Percentiles rank a stretch among this genome's conserved stretches.
phyloP scores from a whole-genome alignment of 2,329 filamentous ascomycete species.

The Cladophialophora psammophila region DNA sequence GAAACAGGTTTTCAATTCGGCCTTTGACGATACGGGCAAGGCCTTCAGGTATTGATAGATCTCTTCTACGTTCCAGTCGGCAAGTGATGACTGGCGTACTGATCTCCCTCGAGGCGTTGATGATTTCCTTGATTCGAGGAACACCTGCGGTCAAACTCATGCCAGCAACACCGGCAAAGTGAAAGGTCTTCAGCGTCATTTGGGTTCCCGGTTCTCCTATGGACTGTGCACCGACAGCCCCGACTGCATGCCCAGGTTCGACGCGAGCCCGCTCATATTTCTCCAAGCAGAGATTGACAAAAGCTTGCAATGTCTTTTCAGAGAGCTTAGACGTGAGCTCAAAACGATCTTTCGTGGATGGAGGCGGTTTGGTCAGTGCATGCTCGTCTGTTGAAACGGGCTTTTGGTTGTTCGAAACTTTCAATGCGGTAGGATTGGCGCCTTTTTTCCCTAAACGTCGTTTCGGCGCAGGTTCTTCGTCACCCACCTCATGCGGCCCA shows the following conservation, averaged over 20 bases:
- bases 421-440: constrained; percentile 15
- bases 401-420: constrained; percentile 36
- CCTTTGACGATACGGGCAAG: constrained; percentile 86
- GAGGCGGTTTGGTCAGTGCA: constrained; percentile 24
- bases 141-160: constrained; percentile 99
- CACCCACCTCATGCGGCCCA: constrained; percentile 50
- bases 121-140: constrained; percentile 99
- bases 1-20: constrained; percentile 91
- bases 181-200: constrained; percentile 99
- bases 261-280: constrained; percentile 93
- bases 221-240: constrained; percentile 94
- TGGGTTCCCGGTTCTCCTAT: constrained; percentile 98
- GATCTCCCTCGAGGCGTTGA: constrained; percentile 94
- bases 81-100: constrained; percentile 94
- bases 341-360: constrained; percentile 45
- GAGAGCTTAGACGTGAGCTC: constrained; percentile 88
- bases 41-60: constrained; percentile 40
- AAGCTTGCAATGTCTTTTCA: constrained; percentile 72
- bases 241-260: constrained; percentile 93
- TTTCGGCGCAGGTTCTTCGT: constrained; percentile 39
- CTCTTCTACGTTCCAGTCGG: constrained; percentile 59
- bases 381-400: constrained; percentile 12
- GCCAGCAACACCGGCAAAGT: constrained; percentile 98
- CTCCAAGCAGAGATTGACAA: constrained; percentile 80
- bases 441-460: constrained; percentile 35